Percentiles rank a stretch among this genome's conserved stretches.
Conservation (phyloP, 331 rosid genomes). For the Dryas integrifolia region DNA sequence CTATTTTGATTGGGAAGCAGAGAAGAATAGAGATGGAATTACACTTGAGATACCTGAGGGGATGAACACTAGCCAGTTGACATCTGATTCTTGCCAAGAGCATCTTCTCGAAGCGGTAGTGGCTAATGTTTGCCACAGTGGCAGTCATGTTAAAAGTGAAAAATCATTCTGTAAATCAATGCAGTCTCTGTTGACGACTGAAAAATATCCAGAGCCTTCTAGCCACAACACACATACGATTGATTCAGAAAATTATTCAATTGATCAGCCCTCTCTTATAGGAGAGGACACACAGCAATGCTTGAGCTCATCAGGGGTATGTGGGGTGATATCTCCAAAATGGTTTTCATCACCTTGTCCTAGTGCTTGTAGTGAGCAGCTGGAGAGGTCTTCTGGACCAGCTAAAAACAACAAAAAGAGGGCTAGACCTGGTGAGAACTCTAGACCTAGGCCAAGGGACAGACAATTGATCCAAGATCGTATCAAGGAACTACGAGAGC, state of each 20-base stretch:
- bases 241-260: conserved; percentile 58
- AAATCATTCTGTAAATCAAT: conserved; percentile 56
- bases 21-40: conserved; percentile 44
- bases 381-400: conserved; percentile 70
- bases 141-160: conserved; percentile 51
- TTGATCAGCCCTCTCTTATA: conserved; percentile 51
- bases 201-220: conserved; percentile 58
- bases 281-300: conserved; percentile 58
- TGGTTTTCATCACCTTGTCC: conserved; percentile 74
- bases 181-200: conserved; percentile 61
- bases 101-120: conserved; percentile 93
- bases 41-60: conserved; percentile 46
- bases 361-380: conserved; percentile 62
- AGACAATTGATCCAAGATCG: conserved; percentile 98
- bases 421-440: conserved; percentile 77
- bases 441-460: conserved; percentile 98
- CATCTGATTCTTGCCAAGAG: conserved; percentile 60
- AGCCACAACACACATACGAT: conserved; percentile 40
- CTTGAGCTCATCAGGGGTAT: conserved; percentile 71
- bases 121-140: conserved; percentile 62
- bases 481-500: conserved; percentile 85
- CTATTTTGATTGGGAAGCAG: conserved; percentile 42
- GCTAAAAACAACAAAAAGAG: conserved; percentile 81
- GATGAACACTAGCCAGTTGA: conserved; percentile 55
- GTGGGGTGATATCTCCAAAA: conserved; percentile 62